Conservation (phyloP, 78 protist genomes). For the Tieghemostelium lacteum region DNA sequence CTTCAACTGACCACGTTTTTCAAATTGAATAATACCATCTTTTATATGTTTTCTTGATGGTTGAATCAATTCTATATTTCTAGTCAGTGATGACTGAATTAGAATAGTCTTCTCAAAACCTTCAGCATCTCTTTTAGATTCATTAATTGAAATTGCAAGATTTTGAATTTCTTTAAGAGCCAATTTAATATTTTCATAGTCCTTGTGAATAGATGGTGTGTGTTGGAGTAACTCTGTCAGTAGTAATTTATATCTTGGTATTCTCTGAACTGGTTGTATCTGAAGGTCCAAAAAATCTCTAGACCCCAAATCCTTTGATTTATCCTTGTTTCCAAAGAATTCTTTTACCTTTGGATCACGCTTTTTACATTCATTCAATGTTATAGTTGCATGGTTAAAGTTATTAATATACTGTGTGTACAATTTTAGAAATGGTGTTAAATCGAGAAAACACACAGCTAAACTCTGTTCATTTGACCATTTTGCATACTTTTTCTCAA, state of each 20-base stretch:
- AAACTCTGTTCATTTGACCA: slow-evolving; percentile 15
- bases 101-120: slow-evolving; percentile 57
- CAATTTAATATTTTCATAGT: slow-evolving; percentile 28
- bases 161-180: slow-evolving; percentile 51
- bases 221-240: slow-evolving; percentile 28
- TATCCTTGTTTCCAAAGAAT: too few relatives aligned
- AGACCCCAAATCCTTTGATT: slow-evolving; percentile 44
- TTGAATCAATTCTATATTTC: slow-evolving; percentile 48
- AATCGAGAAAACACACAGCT: slow-evolving; percentile 34
- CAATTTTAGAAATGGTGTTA: slow-evolving; percentile 51
- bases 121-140: slow-evolving; percentile 74
- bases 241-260: slow-evolving; percentile 66
- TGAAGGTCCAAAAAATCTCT: slow-evolving; percentile 63
- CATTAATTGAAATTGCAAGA: slow-evolving; percentile 52
- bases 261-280: slow-evolving; percentile 77
- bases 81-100: slow-evolving; percentile 45
- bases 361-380: slow-evolving; percentile 60
- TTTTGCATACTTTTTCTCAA: background rate
- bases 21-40: slow-evolving; percentile 40
- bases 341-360: slow-evolving; percentile 53
- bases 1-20: slow-evolving; percentile 45
- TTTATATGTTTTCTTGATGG: slow-evolving; percentile 55
- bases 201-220: slow-evolving; percentile 55
- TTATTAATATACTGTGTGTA: slow-evolving; percentile 66
- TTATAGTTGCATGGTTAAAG: slow-evolving; percentile 30